Evolutionary conservation across 1,284 basidiomycete genomes (phyloP).

Genomic region (Phylloboletellus chloephorus): DNA sequence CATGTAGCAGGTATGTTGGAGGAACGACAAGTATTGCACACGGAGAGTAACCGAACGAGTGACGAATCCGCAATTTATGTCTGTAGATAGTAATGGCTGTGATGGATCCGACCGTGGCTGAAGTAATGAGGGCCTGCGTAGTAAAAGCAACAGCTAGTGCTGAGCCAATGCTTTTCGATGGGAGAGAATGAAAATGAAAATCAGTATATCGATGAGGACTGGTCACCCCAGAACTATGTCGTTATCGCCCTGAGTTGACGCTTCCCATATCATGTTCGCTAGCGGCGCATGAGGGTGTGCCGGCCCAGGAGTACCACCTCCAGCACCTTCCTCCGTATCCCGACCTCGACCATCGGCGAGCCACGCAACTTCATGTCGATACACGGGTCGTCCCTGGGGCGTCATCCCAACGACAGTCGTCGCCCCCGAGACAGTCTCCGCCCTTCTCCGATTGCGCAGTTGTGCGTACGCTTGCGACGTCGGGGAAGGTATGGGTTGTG

Average conservation of each 20-base stretch:
- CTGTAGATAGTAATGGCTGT: slow-evolving; percentile 17
- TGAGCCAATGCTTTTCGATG: slow-evolving; percentile 9
- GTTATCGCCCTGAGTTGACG: slow-evolving; percentile 26
- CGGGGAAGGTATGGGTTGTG: slow-evolving; percentile 24
- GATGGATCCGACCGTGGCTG: no score
- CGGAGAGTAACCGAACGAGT: slow-evolving; percentile 7
- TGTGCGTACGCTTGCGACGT: slow-evolving; percentile 19
- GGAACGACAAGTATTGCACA: slow-evolving; percentile 10
- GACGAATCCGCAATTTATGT: slow-evolving; percentile 11
- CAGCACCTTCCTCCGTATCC: slow-evolving; percentile 20
- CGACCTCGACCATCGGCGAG: slow-evolving; percentile 20
- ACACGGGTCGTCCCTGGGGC: slow-evolving; percentile 27
- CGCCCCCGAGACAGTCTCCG: slow-evolving; percentile 37
- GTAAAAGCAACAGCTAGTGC: slow-evolving; percentile 5
- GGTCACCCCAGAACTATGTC: slow-evolving; percentile 31
- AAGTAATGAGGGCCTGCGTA: no score
- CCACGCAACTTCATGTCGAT: slow-evolving; percentile 28
- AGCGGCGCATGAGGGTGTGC: slow-evolving; percentile 19
- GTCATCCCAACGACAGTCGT: slow-evolving; percentile 30
- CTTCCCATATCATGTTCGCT: slow-evolving; percentile 27
- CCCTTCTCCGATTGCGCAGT: slow-evolving; percentile 31
- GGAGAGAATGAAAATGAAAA: slow-evolving; percentile 3
- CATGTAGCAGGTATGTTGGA: slow-evolving; percentile 20
- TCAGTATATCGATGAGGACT: slow-evolving; percentile 8
- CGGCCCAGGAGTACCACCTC: slow-evolving; percentile 16